These are phyloP conservation scores for Heliocybe sulcata DNA, from an alignment of 1,284 basidiomycete genomes.

Conservation along the genomic window DNA sequence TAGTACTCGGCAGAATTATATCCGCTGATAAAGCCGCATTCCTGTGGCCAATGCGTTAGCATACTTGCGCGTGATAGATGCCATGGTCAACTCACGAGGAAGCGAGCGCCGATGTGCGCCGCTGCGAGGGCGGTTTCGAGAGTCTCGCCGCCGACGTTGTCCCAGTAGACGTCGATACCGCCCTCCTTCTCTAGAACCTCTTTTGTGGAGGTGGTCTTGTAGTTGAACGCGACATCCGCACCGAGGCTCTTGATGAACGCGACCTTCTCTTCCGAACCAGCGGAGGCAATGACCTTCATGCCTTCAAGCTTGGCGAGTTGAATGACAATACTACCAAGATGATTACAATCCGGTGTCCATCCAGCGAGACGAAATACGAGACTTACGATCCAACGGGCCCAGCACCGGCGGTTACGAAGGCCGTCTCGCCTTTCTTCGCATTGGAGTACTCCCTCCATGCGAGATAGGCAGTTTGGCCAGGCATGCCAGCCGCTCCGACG, in stretches of 20 bases:
- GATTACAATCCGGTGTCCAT: conserved; percentile 4
- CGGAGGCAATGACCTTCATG: conserved; percentile 56
- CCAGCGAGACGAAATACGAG: neutral
- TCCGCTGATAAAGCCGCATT: conserved; percentile 25
- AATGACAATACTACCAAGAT: conserved; percentile 19
- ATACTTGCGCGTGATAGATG: neutral
- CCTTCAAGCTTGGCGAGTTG: conserved; percentile 47
- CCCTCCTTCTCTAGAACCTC: conserved; percentile 42
- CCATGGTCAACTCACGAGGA: conserved; percentile 48
- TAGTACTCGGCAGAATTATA: conserved; percentile 19
- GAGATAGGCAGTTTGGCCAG: conserved; percentile 31
- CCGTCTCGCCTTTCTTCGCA: conserved; percentile 40
- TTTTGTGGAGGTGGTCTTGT: conserved; percentile 40
- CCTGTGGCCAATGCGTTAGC: conserved; percentile 10
- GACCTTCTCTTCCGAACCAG: conserved; percentile 55
- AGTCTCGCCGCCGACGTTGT: conserved; percentile 44
- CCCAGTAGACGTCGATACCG: conserved; percentile 33
- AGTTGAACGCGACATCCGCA: conserved; percentile 55
- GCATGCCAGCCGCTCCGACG: conserved; percentile 40
- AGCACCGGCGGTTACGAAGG: conserved; percentile 48
- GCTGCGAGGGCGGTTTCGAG: conserved; percentile 31
- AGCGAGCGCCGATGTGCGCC: conserved; percentile 38
- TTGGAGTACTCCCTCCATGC: conserved; percentile 27
- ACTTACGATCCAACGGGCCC: conserved; percentile 25
- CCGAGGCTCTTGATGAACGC: conserved; percentile 45